phyloP scores from a whole-genome alignment of 306 rosid genomes.

The Purshia tridentata region DNA sequence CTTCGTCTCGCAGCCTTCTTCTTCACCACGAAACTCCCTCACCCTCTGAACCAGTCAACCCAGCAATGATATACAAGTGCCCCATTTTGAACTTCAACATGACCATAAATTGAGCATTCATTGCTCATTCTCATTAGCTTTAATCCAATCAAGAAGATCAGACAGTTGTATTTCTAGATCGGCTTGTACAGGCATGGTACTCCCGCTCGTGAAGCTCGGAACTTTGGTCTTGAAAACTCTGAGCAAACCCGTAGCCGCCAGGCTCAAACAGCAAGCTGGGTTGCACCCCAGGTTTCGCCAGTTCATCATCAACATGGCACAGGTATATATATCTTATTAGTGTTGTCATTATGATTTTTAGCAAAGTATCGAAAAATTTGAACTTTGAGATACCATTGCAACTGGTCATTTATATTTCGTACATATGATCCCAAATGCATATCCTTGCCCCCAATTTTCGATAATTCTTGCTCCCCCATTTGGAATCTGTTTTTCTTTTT shows the following conservation, averaged over 20 bases:
- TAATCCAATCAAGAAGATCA: background rate
- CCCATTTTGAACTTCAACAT: background rate
- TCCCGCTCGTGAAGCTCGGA: constrained; percentile 81
- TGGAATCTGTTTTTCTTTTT: background rate
- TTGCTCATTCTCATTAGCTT: background rate
- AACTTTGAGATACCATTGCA: background rate
- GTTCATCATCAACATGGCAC: constrained; percentile 64
- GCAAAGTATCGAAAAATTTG: background rate
- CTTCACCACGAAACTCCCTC: constrained; percentile 41
- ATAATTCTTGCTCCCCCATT: background rate
- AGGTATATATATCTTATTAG: constrained; percentile 36
- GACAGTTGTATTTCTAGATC: constrained; percentile 15
- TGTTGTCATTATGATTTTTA: background rate
- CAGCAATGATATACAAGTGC: background rate
- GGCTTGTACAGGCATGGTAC: constrained; percentile 40
- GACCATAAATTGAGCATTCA: background rate
- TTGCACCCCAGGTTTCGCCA: constrained; percentile 78
- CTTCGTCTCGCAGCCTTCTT: constrained; percentile 20
- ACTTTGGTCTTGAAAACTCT: constrained; percentile 72
- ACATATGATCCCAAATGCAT: background rate
- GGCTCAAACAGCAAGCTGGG: constrained; percentile 72
- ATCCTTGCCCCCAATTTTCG: background rate
- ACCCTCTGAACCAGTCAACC: constrained; percentile 28
- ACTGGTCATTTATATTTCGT: background rate
- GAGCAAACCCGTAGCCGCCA: constrained; percentile 82